Conservation (phyloP, 2,329 filamentous ascomycete species). For the Nemania bipapillata region DNA sequence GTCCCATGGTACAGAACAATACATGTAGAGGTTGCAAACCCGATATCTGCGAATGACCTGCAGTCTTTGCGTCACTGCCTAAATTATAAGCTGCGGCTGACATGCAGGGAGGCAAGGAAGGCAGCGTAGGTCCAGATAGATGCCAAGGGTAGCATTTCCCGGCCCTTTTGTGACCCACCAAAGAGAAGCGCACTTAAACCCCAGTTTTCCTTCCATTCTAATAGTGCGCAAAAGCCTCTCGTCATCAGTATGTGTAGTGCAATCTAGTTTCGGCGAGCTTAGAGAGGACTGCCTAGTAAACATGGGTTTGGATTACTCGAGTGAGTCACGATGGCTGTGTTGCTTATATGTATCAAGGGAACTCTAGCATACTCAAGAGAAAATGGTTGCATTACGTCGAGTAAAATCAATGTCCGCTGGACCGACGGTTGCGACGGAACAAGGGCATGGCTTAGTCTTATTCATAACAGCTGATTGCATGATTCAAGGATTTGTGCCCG, state of each 20-base stretch:
- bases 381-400: not conserved
- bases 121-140: too few species aligned
- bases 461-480: not conserved
- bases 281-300: not conserved
- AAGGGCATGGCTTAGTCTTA: not conserved
- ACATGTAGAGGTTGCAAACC: not conserved
- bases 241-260: not conserved
- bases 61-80: not conserved
- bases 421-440: not conserved
- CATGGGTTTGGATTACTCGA: slow-evolving; percentile 11
- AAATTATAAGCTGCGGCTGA: slow-evolving; percentile 21
- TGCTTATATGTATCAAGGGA: not conserved
- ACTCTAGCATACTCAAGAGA: not conserved
- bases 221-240: not conserved
- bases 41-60: not conserved
- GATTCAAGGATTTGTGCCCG: not conserved
- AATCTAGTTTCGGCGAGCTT: not conserved
- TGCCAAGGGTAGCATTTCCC: slow-evolving; percentile 1
- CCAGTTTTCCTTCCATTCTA: not conserved
- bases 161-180: not conserved
- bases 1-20: not conserved
- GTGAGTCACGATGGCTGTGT: slow-evolving; percentile 9
- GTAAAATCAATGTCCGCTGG: not conserved
- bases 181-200: not conserved
- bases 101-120: not conserved